Evolutionary conservation across 345 rosid genomes (phyloP).

Genomic region (Diplotaxis tenuifolia): DNA sequence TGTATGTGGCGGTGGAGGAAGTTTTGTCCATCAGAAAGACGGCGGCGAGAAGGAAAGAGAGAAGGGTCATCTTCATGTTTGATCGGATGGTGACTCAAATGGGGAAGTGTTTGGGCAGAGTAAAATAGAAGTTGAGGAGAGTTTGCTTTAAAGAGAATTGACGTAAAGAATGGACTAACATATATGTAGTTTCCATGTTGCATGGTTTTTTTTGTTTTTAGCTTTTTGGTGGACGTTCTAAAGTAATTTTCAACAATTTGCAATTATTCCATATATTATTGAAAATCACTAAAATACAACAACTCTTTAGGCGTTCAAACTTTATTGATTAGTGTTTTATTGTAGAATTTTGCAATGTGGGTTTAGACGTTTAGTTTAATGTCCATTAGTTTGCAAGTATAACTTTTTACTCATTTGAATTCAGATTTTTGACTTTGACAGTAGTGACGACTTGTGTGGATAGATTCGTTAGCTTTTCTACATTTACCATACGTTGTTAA

Average conservation of each 20-base stretch:
- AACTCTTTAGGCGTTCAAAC: constrained; percentile 6
- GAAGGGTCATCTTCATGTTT: constrained; percentile 12
- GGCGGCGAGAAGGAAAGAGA: constrained; percentile 30
- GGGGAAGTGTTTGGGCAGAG: background rate
- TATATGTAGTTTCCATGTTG: constrained; percentile 29
- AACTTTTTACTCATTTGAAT: constrained; percentile 4
- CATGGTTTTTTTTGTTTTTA: background rate
- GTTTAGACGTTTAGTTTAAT: background rate
- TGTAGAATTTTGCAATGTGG: constrained; percentile 19
- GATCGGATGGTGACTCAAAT: background rate
- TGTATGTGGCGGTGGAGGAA: constrained; percentile 45
- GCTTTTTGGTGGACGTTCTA: constrained; percentile 7
- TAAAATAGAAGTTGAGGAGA: constrained; percentile 7
- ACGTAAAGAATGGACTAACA: constrained; percentile 51
- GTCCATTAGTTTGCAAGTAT: constrained; percentile 1
- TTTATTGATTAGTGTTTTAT: background rate
- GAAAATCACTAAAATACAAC: constrained; percentile 9
- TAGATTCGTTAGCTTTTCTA: background rate
- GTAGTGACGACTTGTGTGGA: constrained; percentile 17
- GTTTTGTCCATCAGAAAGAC: constrained; percentile 34
- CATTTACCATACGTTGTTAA: background rate
- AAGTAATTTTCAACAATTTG: constrained; percentile 11
- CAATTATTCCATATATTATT: constrained; percentile 3
- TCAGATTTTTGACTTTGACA: background rate
- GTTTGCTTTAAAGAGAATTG: constrained; percentile 59